A percentile compares a stretch with the other conserved stretches of the same genome.
These are phyloP conservation scores for Phlebiopsis gigantea DNA, from an alignment of 768 basidiomycete species.

Conservation along the genomic window DNA sequence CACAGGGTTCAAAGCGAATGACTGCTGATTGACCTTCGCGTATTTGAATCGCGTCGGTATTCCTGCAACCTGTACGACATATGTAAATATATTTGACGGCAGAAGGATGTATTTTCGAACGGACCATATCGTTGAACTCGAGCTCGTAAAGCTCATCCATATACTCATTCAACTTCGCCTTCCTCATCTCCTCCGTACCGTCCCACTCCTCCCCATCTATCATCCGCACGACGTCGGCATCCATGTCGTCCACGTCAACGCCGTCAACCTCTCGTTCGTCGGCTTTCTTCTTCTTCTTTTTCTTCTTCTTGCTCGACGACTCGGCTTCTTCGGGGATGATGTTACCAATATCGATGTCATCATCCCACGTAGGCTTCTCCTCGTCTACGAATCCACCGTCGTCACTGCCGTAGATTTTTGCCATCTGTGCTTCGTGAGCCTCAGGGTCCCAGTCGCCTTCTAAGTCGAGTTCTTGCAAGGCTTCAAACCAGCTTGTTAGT, in stretches of 20 bases:
- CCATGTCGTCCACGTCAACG: slow-evolving; percentile 42
- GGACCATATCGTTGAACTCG: slow-evolving; percentile 93
- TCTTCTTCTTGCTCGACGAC: slow-evolving; percentile 42
- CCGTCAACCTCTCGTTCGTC: slow-evolving; percentile 41
- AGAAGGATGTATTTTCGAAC: slow-evolving; percentile 21
- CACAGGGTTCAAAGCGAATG: slow-evolving; percentile 67
- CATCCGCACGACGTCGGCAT: slow-evolving; percentile 54
- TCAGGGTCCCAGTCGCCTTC: slow-evolving; percentile 93
- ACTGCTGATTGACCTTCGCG: slow-evolving; percentile 54
- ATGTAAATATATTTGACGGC: not conserved
- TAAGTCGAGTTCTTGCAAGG: slow-evolving; percentile 67
- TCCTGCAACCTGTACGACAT: slow-evolving; percentile 63
- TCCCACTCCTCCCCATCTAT: slow-evolving; percentile 68
- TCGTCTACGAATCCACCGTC: slow-evolving; percentile 28
- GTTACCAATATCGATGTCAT: slow-evolving; percentile 81
- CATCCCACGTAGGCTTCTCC: slow-evolving; percentile 86
- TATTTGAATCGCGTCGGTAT: slow-evolving; percentile 94
- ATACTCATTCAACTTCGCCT: slow-evolving; percentile 76
- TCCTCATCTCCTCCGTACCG: slow-evolving; percentile 88
- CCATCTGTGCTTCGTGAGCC: slow-evolving; percentile 81
- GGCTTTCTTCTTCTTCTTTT: slow-evolving; percentile 49
- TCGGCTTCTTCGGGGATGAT: slow-evolving; percentile 36
- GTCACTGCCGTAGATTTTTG: slow-evolving; percentile 56
- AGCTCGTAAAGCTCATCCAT: slow-evolving; percentile 89
- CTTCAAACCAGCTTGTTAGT: slow-evolving; percentile 28